Evolutionary conservation across 306 rosid genomes (phyloP), one percentile per base, ranked within the genome.

Genomic region (Lablab purpureus): DNA sequence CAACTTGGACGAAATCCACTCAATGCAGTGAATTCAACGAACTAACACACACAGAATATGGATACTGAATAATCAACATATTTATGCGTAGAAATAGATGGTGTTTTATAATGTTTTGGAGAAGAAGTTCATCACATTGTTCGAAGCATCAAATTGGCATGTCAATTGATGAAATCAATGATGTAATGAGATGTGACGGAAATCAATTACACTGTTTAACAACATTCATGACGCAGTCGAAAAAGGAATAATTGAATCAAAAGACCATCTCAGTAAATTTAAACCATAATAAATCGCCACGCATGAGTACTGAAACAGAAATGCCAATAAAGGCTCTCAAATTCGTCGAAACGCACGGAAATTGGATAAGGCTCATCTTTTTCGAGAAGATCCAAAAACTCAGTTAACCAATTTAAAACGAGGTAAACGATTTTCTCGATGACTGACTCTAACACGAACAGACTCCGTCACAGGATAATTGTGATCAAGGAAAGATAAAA

Each of bases 1-100:
- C 30, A 37, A 62, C 66, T 19, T 27, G 63, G 11, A 55, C 22
- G 19, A 64, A 80, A 64, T 59, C 66, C 60, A 40, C 66, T 36
- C 59, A 67, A 63, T 66, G 50, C 56, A 41, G 43, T 6, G 54
- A 66, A 40, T 25, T 37, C 50, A 47, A 67, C 12, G 46, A 70
- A 47, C 51, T 54, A 66, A 27, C 80, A 51, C 12, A 67, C 19
- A 45, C 13, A 60, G 45, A 64, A 65, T 1, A 40, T 6, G 21
- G 27, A 66, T 19, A 6, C 43, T 34, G 36, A 46, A 69, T 25
- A 46, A 69, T 46, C 41, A 32, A 52, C 50, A 52, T 34, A 22
- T 18, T 12, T 19, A 72, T 6, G 21, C 7, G 0, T 1, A 50
- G 50, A 18, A n/a, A 65, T 7, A 32, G 27, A 60, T 0, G 12